Percentiles rank a stretch among this genome's conserved stretches.
These are phyloP conservation scores for Dendrostoma leiphaemia DNA, from an alignment of 2,329 filamentous ascomycete genomes.

Conservation along the genomic window DNA sequence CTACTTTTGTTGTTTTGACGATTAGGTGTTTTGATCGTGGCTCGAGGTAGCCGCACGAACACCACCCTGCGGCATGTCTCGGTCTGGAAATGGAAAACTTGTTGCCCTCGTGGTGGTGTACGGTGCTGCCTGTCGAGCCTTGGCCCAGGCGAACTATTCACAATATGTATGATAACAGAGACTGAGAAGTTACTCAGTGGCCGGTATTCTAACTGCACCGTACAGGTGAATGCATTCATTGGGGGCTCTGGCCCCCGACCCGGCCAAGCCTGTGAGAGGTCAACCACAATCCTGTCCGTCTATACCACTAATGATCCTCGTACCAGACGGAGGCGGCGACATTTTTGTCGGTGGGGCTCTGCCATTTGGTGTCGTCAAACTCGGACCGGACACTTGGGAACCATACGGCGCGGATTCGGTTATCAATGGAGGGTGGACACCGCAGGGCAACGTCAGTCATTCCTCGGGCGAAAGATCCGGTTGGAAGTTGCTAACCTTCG, in stretches of 20 bases:
- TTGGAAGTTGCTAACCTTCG: not conserved
- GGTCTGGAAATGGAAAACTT: not conserved
- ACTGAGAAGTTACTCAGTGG: not conserved
- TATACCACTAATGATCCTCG: not conserved
- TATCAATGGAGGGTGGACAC: constrained; percentile 35
- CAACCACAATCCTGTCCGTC: not conserved
- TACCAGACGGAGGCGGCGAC: constrained; percentile 37
- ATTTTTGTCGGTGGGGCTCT: constrained; percentile 42
- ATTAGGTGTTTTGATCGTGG: too few species aligned
- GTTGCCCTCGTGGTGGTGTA: not conserved
- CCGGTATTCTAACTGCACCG: constrained; percentile 37
- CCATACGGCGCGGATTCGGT: constrained; percentile 24
- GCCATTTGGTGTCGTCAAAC: constrained; percentile 44
- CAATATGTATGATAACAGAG: constrained; percentile 2
- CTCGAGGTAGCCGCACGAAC: too few species aligned
- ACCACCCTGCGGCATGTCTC: not conserved
- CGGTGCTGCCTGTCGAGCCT: not conserved
- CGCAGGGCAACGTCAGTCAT: constrained; percentile 36
- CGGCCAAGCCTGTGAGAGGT: constrained; percentile 33
- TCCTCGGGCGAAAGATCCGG: not conserved
- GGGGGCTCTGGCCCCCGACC: constrained; percentile 44
- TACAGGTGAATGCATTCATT: constrained; percentile 49
- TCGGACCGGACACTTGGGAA: constrained; percentile 38
- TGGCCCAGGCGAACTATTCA: constrained; percentile 9
- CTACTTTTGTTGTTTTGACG: too few species aligned